Percentiles rank a stretch among this genome's conserved stretches.
These are phyloP conservation scores for Spongispora temasekensis DNA, from an alignment of 1,284 basidiomycete genomes.

Conservation along the genomic window DNA sequence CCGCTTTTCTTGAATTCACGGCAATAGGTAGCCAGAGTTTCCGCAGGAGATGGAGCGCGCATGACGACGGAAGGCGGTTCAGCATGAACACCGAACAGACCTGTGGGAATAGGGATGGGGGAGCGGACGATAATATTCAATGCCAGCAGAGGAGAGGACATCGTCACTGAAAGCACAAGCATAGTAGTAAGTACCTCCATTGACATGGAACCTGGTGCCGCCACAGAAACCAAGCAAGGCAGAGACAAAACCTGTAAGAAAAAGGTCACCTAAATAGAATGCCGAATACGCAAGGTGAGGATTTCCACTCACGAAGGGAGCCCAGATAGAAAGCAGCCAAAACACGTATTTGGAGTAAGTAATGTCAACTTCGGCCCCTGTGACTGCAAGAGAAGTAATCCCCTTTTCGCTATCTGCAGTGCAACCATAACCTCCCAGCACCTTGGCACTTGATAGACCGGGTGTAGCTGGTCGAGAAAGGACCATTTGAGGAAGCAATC, in stretches of 20 bases:
- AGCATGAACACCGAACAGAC: slow-evolving; percentile 56
- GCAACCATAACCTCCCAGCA: slow-evolving; percentile 65
- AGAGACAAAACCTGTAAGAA: slow-evolving; percentile 46
- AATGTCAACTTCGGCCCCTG: slow-evolving; percentile 51
- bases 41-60: slow-evolving; percentile 44
- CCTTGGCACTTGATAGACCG: slow-evolving; percentile 56
- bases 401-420: slow-evolving; percentile 52
- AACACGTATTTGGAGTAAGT: slow-evolving; percentile 53
- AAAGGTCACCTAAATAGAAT: slow-evolving; percentile 4
- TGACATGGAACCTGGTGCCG: slow-evolving; percentile 37
- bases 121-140: slow-evolving; percentile 58
- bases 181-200: slow-evolving; percentile 47
- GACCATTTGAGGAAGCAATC: slow-evolving; percentile 39
- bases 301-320: slow-evolving; percentile 56
- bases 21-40: slow-evolving; percentile 45
- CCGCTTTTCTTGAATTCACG: slow-evolving; percentile 63
- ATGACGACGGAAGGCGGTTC: slow-evolving; percentile 45
- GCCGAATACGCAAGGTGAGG: background rate
- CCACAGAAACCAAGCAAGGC: slow-evolving; percentile 57
- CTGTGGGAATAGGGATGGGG: slow-evolving; percentile 63
- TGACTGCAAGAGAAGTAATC: slow-evolving; percentile 45
- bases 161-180: slow-evolving; percentile 59
- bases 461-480: slow-evolving; percentile 51
- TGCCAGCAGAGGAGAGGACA: slow-evolving; percentile 65
- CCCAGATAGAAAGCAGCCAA: slow-evolving; percentile 66